Evolutionary conservation across 2,329 filamentous ascomycete genomes (phyloP).

Genomic region (Rutstroemia sp.): DNA sequence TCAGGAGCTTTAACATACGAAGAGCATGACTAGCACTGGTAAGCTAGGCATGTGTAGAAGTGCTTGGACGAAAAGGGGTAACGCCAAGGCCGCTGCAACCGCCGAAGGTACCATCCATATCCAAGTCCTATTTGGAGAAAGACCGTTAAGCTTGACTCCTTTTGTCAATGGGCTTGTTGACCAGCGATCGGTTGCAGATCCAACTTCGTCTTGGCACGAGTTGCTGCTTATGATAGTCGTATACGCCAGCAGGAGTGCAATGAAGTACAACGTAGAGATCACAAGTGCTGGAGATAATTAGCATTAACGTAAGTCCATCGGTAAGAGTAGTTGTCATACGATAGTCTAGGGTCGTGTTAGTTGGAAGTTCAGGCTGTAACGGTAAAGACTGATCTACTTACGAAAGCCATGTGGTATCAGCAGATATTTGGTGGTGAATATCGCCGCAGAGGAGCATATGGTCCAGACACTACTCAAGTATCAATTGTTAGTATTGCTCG

Average conservation of each 20-base stretch:
- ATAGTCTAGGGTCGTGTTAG: not conserved
- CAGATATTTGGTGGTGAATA: not conserved
- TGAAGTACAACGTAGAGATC: not conserved
- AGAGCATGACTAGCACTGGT: constrained; percentile 23
- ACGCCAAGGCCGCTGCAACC: constrained; percentile 16
- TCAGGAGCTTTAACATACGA: constrained; percentile 15
- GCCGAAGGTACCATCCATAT: constrained; percentile 17
- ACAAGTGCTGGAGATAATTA: not conserved
- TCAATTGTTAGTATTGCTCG: not conserved
- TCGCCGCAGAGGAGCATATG: not conserved
- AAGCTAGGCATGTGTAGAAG: constrained; percentile 24
- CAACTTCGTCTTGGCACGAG: not conserved
- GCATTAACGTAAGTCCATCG: not conserved
- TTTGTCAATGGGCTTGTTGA: too few species aligned
- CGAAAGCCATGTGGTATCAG: not conserved
- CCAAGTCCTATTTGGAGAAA: constrained; percentile 9
- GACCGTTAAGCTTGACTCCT: not conserved
- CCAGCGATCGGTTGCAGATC: too few species aligned
- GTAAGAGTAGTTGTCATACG: not conserved
- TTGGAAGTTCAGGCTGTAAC: not conserved
- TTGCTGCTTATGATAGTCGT: not conserved
- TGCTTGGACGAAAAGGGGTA: constrained; percentile 22
- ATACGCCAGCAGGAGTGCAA: not conserved
- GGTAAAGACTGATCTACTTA: not conserved
- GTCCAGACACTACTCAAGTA: not conserved